phyloP scores from a whole-genome alignment of 352 stramenopile genomes.

The Pythium sukuiense region DNA sequence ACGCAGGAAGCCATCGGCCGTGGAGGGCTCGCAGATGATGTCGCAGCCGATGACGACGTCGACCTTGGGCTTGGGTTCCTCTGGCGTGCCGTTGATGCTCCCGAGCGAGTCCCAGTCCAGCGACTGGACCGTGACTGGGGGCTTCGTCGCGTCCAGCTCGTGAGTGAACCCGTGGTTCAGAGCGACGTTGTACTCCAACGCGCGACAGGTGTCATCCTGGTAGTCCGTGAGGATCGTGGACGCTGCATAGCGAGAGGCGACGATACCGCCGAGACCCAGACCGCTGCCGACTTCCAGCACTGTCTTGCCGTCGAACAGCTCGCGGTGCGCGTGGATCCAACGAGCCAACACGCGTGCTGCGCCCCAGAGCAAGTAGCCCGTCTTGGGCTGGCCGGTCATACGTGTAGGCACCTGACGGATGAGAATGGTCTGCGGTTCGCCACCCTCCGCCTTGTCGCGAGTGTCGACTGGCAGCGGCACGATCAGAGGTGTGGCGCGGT shows the following conservation, averaged over 20 bases:
- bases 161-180: slow-evolving; percentile 78
- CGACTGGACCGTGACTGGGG: slow-evolving; percentile 49
- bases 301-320: slow-evolving; percentile 66
- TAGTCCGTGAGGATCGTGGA: slow-evolving; percentile 80
- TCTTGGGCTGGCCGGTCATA: slow-evolving; percentile 88
- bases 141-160: slow-evolving; percentile 52
- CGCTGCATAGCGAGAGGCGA: slow-evolving; percentile 62
- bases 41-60: slow-evolving; percentile 84
- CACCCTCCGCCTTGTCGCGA: slow-evolving; percentile 36
- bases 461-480: slow-evolving; percentile 62
- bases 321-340: slow-evolving; percentile 79
- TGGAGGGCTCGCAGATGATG: slow-evolving; percentile 88
- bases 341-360: slow-evolving; percentile 77
- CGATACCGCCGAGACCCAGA: slow-evolving; percentile 78
- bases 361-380: slow-evolving; percentile 82
- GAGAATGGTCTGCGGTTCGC: slow-evolving; percentile 49
- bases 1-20: slow-evolving; percentile 82
- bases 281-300: slow-evolving; percentile 85
- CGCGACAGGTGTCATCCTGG: slow-evolving; percentile 75
- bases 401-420: slow-evolving; percentile 79
- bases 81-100: slow-evolving; percentile 42
- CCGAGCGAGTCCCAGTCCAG: slow-evolving; percentile 81
- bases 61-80: slow-evolving; percentile 41
- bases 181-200: slow-evolving; percentile 76
- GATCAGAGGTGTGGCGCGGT: slow-evolving; percentile 49